These are phyloP conservation scores for Tylopilus intermedius DNA, from an alignment of 768 basidiomycete species.

Conservation along the genomic window DNA sequence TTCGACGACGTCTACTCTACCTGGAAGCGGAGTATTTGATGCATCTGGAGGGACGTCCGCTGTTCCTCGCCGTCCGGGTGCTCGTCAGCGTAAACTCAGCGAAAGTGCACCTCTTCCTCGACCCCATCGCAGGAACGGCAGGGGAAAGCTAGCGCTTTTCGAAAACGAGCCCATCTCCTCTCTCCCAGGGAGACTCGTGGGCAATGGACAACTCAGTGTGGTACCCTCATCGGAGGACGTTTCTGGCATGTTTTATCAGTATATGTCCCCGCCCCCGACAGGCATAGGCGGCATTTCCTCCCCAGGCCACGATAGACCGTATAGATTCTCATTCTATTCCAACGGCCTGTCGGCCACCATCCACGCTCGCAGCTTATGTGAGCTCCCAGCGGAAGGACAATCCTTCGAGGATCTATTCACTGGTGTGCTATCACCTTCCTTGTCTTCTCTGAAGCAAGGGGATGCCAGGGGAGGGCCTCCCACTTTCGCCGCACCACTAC, in stretches of 20 bases:
- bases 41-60: constrained; percentile 7
- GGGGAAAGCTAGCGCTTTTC: constrained; percentile 89
- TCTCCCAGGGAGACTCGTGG: constrained; percentile 37
- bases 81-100: constrained; percentile 82
- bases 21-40: constrained; percentile 8
- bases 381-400: constrained; percentile 91
- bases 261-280: constrained; percentile 5
- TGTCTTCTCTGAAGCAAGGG: constrained; percentile 1
- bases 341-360: constrained; percentile 90
- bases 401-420: constrained; percentile 87
- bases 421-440: constrained; percentile 35
- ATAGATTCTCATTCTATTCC: constrained; percentile 98
- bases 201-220: constrained; percentile 30
- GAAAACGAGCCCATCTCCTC: constrained; percentile 56
- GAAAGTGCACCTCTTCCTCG: constrained; percentile 73
- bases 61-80: constrained; percentile 21
- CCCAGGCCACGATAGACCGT: constrained; percentile 78
- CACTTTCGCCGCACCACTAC: constrained; percentile 6
- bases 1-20: neutral
- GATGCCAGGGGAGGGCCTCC: constrained; percentile 4
- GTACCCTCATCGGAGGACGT: constrained; percentile 43
- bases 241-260: constrained; percentile 15
- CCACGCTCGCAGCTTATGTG: constrained; percentile 86
- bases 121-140: constrained; percentile 49
- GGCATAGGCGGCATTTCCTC: constrained; percentile 35